Percentiles rank a stretch among this genome's conserved stretches.
Conservation (phyloP, 2,329 filamentous ascomycete genomes). For the Pseudofabraea citricarpa region DNA sequence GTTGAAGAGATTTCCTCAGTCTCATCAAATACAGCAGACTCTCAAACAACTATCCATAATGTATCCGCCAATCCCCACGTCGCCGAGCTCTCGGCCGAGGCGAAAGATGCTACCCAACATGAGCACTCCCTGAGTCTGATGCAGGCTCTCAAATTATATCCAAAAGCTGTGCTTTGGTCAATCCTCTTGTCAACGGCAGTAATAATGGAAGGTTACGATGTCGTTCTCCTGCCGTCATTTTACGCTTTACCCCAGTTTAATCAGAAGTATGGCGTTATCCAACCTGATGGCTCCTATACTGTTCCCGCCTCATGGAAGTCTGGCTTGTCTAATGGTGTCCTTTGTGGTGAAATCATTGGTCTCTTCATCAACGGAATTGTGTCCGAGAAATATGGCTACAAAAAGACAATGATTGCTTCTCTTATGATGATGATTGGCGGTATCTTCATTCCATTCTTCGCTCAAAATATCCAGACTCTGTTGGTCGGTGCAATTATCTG, state of each 20-base stretch:
- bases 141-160: constrained; percentile 2
- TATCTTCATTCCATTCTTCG: constrained; percentile 44
- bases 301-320: constrained; percentile 21
- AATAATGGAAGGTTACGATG: constrained; percentile 79
- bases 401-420: constrained; percentile 39
- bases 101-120: constrained; percentile 1
- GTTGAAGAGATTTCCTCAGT: no score
- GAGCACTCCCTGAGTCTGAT: constrained; percentile 3
- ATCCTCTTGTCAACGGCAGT: constrained; percentile 27
- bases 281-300: constrained; percentile 19
- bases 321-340: constrained; percentile 17
- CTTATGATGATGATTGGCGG: constrained; percentile 36
- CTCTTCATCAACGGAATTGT: constrained; percentile 41
- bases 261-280: constrained; percentile 24
- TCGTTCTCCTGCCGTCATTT: constrained; percentile 28
- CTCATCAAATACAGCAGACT: no score
- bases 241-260: constrained; percentile 18
- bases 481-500: constrained; percentile 42
- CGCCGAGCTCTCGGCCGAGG: constrained; percentile 5
- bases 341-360: constrained; percentile 35
- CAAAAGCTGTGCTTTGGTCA: constrained; percentile 20
- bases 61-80: constrained; percentile 10
- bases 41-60: constrained; percentile 9
- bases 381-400: constrained; percentile 37
- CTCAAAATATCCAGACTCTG: constrained; percentile 38